A percentile compares a stretch with the other conserved stretches of the same genome.
Conservation (phyloP, 1,284 basidiomycete genomes). For the Cystobasidium pallidum region DNA sequence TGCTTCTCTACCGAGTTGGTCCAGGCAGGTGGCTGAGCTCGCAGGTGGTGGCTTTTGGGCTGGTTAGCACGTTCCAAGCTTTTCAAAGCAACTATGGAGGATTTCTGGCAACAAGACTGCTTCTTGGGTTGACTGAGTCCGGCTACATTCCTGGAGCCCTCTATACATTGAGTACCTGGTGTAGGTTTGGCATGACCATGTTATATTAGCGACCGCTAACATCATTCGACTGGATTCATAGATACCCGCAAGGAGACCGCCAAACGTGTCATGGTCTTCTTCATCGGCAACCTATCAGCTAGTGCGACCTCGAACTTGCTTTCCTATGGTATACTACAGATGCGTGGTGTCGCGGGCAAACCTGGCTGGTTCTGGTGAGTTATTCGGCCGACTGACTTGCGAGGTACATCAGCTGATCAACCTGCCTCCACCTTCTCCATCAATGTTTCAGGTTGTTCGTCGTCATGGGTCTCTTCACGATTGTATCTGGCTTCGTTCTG, state of each 20-base stretch:
- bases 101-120: constrained; percentile 52
- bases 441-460: constrained; percentile 47
- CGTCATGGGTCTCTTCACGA: constrained; percentile 52
- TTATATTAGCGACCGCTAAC: no score
- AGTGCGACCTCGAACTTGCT: constrained; percentile 47
- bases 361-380: constrained; percentile 50
- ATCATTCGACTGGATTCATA: no score
- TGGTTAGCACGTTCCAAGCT: constrained; percentile 53
- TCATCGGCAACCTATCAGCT: constrained; percentile 49
- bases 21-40: constrained; percentile 31
- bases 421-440: neutral
- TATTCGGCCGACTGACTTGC: neutral
- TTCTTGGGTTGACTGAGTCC: constrained; percentile 52
- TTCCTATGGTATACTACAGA: constrained; percentile 52
- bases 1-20: constrained; percentile 51
- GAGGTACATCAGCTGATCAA: neutral
- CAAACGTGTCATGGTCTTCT: constrained; percentile 53
- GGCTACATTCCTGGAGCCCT: constrained; percentile 53
- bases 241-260: constrained; percentile 52
- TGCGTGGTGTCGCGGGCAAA: constrained; percentile 50
- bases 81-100: constrained; percentile 52
- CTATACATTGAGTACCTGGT: constrained; percentile 45
- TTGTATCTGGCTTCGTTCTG: constrained; percentile 52
- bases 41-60: constrained; percentile 51
- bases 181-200: no score